Conservation (phyloP, 1,139 yeast species). For the Yamadazyma oceani region DNA sequence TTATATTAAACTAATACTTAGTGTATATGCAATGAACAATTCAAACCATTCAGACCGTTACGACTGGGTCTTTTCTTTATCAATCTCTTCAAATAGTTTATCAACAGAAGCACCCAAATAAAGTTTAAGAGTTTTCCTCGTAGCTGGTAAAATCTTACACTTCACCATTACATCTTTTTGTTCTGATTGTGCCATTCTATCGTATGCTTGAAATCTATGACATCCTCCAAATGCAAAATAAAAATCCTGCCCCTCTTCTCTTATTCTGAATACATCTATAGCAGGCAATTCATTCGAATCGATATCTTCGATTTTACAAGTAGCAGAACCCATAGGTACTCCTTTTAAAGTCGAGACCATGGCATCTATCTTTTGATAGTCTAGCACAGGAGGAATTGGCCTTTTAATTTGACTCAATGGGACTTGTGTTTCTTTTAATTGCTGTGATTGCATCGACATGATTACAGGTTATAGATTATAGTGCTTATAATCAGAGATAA, state of each 20-base stretch:
- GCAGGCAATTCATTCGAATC: constrained; percentile 71
- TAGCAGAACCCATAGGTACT: constrained; percentile 59
- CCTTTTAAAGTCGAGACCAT: constrained; percentile 78
- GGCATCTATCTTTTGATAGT: constrained; percentile 66
- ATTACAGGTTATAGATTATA: neutral
- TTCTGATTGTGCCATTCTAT: constrained; percentile 27
- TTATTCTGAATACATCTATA: constrained; percentile 68
- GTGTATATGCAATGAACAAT: neutral
- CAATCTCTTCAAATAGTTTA: constrained; percentile 37
- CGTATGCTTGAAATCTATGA: constrained; percentile 80
- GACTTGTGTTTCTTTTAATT: constrained; percentile 50
- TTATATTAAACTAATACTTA: neutral
- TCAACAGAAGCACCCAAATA: constrained; percentile 70
- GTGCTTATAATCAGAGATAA: too few relatives aligned
- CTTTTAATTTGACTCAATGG: constrained; percentile 68
- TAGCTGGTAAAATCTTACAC: constrained; percentile 67
- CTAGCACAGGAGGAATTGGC: constrained; percentile 84
- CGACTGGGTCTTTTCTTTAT: constrained; percentile 1
- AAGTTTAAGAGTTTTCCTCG: constrained; percentile 57
- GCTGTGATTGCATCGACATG: constrained; percentile 41
- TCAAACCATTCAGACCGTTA: too few relatives aligned
- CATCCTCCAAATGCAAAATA: constrained; percentile 88
- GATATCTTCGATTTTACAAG: constrained; percentile 57
- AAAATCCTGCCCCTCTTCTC: constrained; percentile 57
- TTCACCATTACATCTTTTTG: constrained; percentile 52